Percentiles rank a stretch among this genome's conserved stretches.
phyloP scores from a whole-genome alignment of 2,329 filamentous ascomycete species.

The Fusarium subtropicale region DNA sequence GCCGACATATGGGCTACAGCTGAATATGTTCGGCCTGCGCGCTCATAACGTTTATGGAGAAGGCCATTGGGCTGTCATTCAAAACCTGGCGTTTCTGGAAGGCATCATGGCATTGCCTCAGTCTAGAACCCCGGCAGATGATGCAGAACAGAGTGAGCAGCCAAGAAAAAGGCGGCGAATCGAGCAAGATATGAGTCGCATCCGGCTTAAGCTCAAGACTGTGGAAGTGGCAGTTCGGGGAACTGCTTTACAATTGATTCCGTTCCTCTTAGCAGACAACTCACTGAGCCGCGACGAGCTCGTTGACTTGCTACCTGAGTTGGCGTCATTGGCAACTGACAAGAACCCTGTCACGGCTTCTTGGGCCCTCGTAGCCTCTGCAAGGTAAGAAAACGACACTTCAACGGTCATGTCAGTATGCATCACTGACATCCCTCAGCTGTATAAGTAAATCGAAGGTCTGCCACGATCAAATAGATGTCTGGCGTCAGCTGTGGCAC shows the following conservation, averaged over 20 bases:
- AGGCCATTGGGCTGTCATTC: constrained; percentile 69
- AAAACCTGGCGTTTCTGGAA: constrained; percentile 70
- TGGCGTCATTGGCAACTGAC: constrained; percentile 72
- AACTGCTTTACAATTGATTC: constrained; percentile 67
- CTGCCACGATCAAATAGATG: constrained; percentile 53
- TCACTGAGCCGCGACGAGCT: constrained; percentile 64
- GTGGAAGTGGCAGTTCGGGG: constrained; percentile 58
- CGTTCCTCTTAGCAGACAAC: constrained; percentile 65
- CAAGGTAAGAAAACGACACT: constrained; percentile 68
- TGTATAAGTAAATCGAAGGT: constrained; percentile 45
- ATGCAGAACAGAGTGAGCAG: constrained; percentile 55
- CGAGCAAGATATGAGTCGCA: constrained; percentile 56
- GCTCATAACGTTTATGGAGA: constrained; percentile 66
- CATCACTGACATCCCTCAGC: constrained; percentile 47
- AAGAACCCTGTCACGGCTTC: constrained; percentile 75
- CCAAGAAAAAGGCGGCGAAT: constrained; percentile 65
- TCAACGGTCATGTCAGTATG: constrained; percentile 9
- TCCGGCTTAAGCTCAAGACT: constrained; percentile 62
- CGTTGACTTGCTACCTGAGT: constrained; percentile 65
- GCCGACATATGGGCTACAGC: constrained; percentile 58
- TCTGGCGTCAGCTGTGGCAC: constrained; percentile 83
- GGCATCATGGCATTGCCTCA: constrained; percentile 54
- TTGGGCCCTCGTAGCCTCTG: constrained; percentile 87
- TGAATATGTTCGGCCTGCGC: constrained; percentile 65
- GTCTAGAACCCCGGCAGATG: constrained; percentile 41